These are phyloP conservation scores for Talaromyces sp. DNA, from an alignment of 2,329 filamentous ascomycete species.

Conservation along the genomic window DNA sequence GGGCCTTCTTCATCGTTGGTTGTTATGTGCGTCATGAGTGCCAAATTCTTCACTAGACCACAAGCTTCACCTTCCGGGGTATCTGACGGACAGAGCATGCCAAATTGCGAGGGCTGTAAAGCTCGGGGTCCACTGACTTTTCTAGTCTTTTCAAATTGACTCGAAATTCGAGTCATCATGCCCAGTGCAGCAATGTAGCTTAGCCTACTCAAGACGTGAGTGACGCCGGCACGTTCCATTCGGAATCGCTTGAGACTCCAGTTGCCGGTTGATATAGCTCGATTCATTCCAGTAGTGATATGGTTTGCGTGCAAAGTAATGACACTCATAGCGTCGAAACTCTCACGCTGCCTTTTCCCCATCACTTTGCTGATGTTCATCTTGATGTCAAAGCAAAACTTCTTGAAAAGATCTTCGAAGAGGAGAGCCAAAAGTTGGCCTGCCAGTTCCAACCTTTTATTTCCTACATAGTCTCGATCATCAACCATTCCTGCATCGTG, in stretches of 20 bases:
- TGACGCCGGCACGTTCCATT: conserved; percentile 96
- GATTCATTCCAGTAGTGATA: conserved; percentile 89
- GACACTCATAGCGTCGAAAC: conserved; percentile 81
- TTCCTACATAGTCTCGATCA: conserved; percentile 95
- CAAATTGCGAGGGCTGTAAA: conserved; percentile 93
- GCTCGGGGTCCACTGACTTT: conserved; percentile 96
- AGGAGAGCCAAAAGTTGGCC: conserved; percentile 89
- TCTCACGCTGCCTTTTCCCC: conserved; percentile 84
- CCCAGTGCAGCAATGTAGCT: conserved; percentile 96
- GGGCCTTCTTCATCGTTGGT: conserved; percentile 92
- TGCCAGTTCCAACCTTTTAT: conserved; percentile 91
- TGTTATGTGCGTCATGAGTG: conserved; percentile 98
- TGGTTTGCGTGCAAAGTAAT: conserved; percentile 78
- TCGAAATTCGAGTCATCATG: conserved; percentile 99
- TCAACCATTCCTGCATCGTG: conserved; percentile 86
- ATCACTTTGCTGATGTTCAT: conserved; percentile 91
- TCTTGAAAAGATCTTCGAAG: conserved; percentile 98
- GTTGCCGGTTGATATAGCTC: conserved; percentile 94
- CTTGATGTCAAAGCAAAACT: conserved; percentile 83
- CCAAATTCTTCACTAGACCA: conserved; percentile 95
- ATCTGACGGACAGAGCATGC: conserved; percentile 95
- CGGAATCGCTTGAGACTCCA: conserved; percentile 98
- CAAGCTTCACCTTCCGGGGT: conserved; percentile 98
- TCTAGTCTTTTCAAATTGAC: conserved; percentile 97
- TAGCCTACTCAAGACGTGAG: conserved; percentile 88